These are phyloP conservation scores for Nowakowskiella sp. DNA, from an alignment of 192 early-diverging fungal species.

Conservation along the genomic window DNA sequence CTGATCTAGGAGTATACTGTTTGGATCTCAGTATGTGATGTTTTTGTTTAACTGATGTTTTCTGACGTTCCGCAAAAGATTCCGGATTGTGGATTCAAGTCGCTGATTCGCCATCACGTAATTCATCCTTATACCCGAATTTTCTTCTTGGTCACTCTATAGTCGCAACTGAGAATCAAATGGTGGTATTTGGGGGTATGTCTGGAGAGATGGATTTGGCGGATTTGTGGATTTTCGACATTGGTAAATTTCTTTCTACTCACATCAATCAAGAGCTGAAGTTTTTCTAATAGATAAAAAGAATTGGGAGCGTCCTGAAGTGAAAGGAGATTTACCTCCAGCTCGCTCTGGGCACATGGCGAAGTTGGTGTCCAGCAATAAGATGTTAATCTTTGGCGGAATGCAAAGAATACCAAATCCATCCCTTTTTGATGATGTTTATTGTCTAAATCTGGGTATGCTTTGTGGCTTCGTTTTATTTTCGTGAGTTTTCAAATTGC, in stretches of 20 bases:
- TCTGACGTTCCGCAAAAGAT: too few species aligned
- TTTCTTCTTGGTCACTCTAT: conserved; percentile 30
- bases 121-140: conserved; percentile 6
- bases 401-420: conserved; percentile 3
- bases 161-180: conserved; percentile 7
- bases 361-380: not conserved
- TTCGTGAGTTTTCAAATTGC: not conserved
- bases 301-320: conserved; percentile 7
- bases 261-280: not conserved
- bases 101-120: not conserved
- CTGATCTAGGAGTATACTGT: conserved; percentile 25
- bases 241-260: not conserved
- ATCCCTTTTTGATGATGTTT: conserved; percentile 15
- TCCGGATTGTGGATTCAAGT: conserved; percentile 21
- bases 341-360: conserved; percentile 17
- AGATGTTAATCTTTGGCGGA: conserved; percentile 14
- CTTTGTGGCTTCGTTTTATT: too few species aligned
- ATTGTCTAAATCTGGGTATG: conserved; percentile 18
- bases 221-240: conserved; percentile 32
- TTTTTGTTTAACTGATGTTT: too few species aligned
- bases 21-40: conserved; percentile 24
- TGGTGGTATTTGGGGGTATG: conserved; percentile 28
- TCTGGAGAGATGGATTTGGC: conserved; percentile 2
- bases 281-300: conserved; percentile 8
- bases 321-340: conserved; percentile 9